A percentile compares a stretch with the other conserved stretches of the same genome.
Conservation (phyloP, 148 eudicot genomes). For the Persicaria maculosa region DNA sequence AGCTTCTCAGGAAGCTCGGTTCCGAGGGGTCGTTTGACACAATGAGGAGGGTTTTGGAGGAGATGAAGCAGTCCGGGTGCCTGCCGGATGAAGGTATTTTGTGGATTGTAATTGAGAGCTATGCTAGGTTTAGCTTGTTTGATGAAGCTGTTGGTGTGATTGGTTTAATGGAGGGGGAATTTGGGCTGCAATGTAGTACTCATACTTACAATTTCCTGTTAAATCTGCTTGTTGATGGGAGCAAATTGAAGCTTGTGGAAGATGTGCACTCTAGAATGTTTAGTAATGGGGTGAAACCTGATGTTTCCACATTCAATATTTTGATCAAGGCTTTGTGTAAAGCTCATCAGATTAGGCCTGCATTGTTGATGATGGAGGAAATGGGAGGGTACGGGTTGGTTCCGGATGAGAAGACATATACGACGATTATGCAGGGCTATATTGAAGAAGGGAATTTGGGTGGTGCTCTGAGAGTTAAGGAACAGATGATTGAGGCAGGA, state of each 20-base stretch:
- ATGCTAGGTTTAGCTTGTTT: conserved; percentile 42
- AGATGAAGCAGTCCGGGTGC: conserved; percentile 45
- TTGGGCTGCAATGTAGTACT: conserved; percentile 51
- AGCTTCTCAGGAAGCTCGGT: conserved; percentile 60
- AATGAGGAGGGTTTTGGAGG: conserved; percentile 49
- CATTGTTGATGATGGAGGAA: conserved; percentile 93
- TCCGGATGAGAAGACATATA: conserved; percentile 83
- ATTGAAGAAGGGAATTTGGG: conserved; percentile 75
- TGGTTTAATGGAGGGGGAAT: conserved; percentile 63
- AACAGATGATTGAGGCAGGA: conserved; percentile 61
- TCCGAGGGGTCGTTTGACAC: conserved; percentile 59
- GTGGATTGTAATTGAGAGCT: conserved; percentile 68
- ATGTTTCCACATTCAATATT: conserved; percentile 83
- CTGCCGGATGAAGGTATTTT: conserved; percentile 56
- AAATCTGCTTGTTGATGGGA: conserved; percentile 90
- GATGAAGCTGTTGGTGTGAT: conserved; percentile 77
- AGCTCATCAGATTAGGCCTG: conserved; percentile 90
- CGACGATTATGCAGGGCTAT: conserved; percentile 91
- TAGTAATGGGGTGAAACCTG: conserved; percentile 45
- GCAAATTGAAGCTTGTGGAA: conserved; percentile 68
- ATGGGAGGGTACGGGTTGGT: conserved; percentile 66
- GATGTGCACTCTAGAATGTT: conserved; percentile 68
- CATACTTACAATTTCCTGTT: conserved; percentile 55
- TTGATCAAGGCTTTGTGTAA: conserved; percentile 88
- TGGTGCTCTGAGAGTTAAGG: conserved; percentile 68